Conservation (phyloP, 2,329 filamentous ascomycete genomes). For the Plenodomus lindquistii region DNA sequence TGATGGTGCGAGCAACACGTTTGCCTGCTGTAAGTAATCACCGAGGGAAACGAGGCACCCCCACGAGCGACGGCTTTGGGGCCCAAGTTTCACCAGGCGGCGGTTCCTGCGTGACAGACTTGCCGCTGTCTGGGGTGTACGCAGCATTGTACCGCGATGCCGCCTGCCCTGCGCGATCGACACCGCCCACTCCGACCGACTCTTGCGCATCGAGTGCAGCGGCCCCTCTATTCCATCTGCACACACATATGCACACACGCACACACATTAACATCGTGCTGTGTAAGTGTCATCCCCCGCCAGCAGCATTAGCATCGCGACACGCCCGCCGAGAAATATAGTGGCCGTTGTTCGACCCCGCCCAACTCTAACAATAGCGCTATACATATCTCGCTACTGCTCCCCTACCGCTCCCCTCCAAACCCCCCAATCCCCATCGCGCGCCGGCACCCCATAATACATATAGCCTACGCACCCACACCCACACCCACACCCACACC, state of each 20-base stretch:
- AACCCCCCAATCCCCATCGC: conserved; percentile 16
- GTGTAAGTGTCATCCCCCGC: conserved; percentile 2
- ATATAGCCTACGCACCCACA: too few relatives aligned
- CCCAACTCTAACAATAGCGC: conserved; percentile 25
- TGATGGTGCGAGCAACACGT: conserved; percentile 14
- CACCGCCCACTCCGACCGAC: conserved; percentile 8
- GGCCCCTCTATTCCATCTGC: conserved; percentile 7
- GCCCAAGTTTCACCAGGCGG: conserved; percentile 14
- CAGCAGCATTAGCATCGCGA: conserved; percentile 14
- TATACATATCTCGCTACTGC: conserved; percentile 11
- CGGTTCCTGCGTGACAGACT: conserved; percentile 23
- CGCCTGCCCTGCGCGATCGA: conserved; percentile 21
- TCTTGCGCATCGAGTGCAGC: conserved; percentile 2
- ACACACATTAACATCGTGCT: conserved; percentile 7
- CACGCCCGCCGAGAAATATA: conserved; percentile 5
- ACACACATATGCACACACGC: conserved; percentile 7
- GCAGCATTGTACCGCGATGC: conserved; percentile 6
- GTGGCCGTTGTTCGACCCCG: conserved; percentile 9
- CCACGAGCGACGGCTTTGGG: conserved; percentile 4
- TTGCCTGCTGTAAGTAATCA: conserved; percentile 12
- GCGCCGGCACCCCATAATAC: conserved; percentile 37
- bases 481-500: conserved; percentile 9
- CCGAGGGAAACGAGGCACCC: conserved; percentile 4
- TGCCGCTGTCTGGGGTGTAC: conserved; percentile 1
- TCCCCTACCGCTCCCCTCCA: conserved; percentile 18